Evolutionary conservation across 2,329 filamentous ascomycete species (phyloP).

Genomic region (Plenodomus lindquistii): DNA sequence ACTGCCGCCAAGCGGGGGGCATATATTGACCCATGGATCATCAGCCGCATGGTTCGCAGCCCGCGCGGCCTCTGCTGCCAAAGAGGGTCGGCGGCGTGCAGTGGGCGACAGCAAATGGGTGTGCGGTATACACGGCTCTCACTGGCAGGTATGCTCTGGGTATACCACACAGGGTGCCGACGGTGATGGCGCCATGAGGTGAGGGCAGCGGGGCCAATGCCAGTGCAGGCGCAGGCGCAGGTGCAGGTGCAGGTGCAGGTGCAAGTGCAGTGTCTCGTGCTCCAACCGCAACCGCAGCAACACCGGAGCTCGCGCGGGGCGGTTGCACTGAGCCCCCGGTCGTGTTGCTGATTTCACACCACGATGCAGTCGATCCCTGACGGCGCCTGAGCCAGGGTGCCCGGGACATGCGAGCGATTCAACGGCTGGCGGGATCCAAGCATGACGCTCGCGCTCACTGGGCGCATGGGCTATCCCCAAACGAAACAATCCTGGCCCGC

Average conservation of each 20-base stretch:
- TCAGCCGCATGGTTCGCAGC: conserved; percentile 43
- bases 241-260: conserved; percentile 5
- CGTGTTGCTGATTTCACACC: conserved; percentile 12
- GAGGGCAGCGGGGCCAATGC: conserved; percentile 5
- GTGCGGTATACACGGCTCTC: too few species aligned
- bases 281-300: conserved; percentile 21
- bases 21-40: conserved; percentile 45
- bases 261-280: conserved; percentile 25
- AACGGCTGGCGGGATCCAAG: conserved; percentile 47
- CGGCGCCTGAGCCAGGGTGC: conserved; percentile 35
- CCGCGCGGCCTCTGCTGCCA: conserved; percentile 20
- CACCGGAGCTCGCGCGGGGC: conserved; percentile 30
- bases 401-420: conserved; percentile 42
- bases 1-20: conserved; percentile 42
- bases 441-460: conserved; percentile 42
- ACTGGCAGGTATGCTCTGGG: too few species aligned
- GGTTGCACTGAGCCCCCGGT: conserved; percentile 23
- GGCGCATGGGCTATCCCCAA: conserved; percentile 38
- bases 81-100: conserved; percentile 24
- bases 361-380: conserved; percentile 44
- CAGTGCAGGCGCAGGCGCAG: conserved; percentile 7
- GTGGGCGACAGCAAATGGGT: not conserved
- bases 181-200: conserved; percentile 28
- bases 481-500: conserved; percentile 32
- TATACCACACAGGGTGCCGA: too few species aligned